Evolutionary conservation across 768 basidiomycete species (phyloP).

Genomic region (Leucogyrophana mollusca): DNA sequence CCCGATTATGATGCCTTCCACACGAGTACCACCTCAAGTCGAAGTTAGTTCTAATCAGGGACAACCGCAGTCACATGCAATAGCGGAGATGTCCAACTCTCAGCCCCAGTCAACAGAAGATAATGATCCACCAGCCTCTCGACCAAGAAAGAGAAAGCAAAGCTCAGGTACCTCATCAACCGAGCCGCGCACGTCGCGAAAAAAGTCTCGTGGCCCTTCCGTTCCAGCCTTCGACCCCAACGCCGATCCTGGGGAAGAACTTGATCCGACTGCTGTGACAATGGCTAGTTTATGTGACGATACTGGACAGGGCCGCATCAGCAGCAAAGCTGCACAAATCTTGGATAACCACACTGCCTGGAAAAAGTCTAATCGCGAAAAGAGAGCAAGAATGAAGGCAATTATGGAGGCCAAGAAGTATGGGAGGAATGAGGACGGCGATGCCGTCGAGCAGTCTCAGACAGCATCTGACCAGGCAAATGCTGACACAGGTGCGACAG

Average conservation of each 20-base stretch:
- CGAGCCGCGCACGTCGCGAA: constrained; percentile 15
- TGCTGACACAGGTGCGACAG: constrained; percentile 2
- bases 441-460: constrained; percentile 28
- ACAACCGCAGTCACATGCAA: not conserved
- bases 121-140: constrained; percentile 7
- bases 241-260: constrained; percentile 69
- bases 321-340: constrained; percentile 73
- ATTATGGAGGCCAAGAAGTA: constrained; percentile 76
- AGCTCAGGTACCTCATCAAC: constrained; percentile 15
- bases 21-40: constrained; percentile 8
- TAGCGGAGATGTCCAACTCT: constrained; percentile 4
- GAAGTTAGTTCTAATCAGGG: constrained; percentile 4
- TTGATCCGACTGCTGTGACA: constrained; percentile 81
- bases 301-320: constrained; percentile 75
- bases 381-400: constrained; percentile 58
- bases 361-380: constrained; percentile 69
- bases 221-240: constrained; percentile 56
- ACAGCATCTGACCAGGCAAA: constrained; percentile 10
- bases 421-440: constrained; percentile 53
- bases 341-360: constrained; percentile 68
- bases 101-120: constrained; percentile 15
- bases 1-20: constrained; percentile 18
- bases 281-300: constrained; percentile 81
- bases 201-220: constrained; percentile 41
- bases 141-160: constrained; percentile 18